Conservation (phyloP, 2,329 filamentous ascomycete genomes). For the Hysterium pulicare region DNA sequence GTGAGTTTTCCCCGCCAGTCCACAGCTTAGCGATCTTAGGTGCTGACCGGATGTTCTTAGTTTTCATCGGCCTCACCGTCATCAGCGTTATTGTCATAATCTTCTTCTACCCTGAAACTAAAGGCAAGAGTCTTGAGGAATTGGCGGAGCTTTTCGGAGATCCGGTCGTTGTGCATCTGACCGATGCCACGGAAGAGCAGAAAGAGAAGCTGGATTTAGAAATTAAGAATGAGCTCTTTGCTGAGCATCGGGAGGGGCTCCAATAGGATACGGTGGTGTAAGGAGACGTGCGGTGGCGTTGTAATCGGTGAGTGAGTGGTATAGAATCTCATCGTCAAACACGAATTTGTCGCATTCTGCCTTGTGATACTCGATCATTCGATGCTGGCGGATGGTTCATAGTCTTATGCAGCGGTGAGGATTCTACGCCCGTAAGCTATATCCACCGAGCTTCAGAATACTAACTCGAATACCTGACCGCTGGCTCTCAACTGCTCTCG, state of each 20-base stretch:
- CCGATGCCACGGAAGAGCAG: conserved; percentile 18
- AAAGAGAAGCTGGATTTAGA: conserved; percentile 14
- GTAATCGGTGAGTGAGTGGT: too few species aligned
- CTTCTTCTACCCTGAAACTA: conserved; percentile 17
- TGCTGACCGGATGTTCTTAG: conserved; percentile 3
- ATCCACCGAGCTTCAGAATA: too few species aligned
- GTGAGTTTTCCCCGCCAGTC: conserved; percentile 11
- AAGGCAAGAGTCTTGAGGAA: conserved; percentile 16
- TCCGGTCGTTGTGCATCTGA: conserved; percentile 19
- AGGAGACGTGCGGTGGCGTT: too few species aligned
- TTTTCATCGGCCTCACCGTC: conserved; percentile 34
- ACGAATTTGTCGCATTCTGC: too few species aligned
- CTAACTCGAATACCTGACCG: too few species aligned
- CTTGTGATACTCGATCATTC: too few species aligned
- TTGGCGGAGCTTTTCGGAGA: conserved; percentile 17
- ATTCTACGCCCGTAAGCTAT: too few species aligned
- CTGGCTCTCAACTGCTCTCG: too few species aligned
- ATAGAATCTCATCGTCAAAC: too few species aligned
- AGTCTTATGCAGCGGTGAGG: too few species aligned
- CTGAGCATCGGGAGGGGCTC: conserved; percentile 1
- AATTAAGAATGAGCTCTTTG: conserved; percentile 7
- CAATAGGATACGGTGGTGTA: too few species aligned
- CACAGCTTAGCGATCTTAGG: conserved; percentile 7
- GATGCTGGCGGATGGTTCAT: too few species aligned
- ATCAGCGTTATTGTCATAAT: conserved; percentile 23